Percentiles rank a stretch among this genome's conserved stretches.
phyloP scores from a whole-genome alignment of 495 filamentous ascomycete genomes.

The Amniculicola lignicola region DNA sequence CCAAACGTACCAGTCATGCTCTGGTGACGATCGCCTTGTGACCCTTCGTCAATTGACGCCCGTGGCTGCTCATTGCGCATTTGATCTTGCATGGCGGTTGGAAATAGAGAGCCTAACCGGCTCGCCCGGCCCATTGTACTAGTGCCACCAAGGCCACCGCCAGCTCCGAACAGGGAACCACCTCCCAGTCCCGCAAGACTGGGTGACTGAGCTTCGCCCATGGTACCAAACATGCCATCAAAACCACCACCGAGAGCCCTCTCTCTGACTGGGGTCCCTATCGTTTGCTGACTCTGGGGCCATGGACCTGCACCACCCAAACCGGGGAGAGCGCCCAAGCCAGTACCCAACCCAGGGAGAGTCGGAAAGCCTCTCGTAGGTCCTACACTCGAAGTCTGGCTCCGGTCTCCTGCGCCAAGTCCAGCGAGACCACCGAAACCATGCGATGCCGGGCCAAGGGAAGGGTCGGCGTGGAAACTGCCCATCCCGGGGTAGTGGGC shows the following conservation, averaged over 20 bases:
- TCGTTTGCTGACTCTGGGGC: conserved; percentile 56
- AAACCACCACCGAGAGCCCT: conserved; percentile 63
- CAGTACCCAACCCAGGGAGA: conserved; percentile 60
- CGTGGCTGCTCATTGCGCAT: conserved; percentile 56
- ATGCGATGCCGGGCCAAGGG: conserved; percentile 9
- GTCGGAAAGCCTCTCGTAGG: conserved; percentile 65
- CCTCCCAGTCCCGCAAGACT: conserved; percentile 57
- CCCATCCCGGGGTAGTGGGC: conserved; percentile 57
- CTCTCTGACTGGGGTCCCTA: conserved; percentile 76
- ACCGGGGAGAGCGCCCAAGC: conserved; percentile 56
- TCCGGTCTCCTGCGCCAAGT: conserved; percentile 57
- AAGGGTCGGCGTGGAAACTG: conserved; percentile 51
- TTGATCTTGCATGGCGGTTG: conserved; percentile 82
- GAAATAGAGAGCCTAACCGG: conserved; percentile 85
- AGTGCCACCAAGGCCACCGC: conserved; percentile 54
- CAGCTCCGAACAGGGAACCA: conserved; percentile 48
- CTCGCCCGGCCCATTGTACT: conserved; percentile 67
- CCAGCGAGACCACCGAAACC: conserved; percentile 41
- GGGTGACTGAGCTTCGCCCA: conserved; percentile 74
- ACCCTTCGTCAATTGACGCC: conserved; percentile 53
- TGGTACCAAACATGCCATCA: conserved; percentile 66
- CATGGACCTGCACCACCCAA: conserved; percentile 61
- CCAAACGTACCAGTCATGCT: conserved; percentile 43
- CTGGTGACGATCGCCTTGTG: conserved; percentile 30
- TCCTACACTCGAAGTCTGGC: conserved; percentile 81